Evolutionary conservation across 768 basidiomycete genomes (phyloP).

Genomic region (Amanita brunnescens): DNA sequence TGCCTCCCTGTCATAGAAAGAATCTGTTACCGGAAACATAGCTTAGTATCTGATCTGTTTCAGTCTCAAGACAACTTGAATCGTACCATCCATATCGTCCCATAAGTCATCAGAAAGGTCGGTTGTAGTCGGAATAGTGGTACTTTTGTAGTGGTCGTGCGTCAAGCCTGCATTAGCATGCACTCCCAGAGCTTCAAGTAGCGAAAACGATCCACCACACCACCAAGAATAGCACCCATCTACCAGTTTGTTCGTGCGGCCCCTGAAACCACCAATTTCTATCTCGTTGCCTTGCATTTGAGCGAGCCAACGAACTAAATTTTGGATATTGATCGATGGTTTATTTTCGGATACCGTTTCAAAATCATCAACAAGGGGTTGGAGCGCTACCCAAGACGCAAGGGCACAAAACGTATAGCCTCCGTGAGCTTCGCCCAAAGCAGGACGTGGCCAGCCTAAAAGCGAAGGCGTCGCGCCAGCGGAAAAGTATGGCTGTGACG

Average conservation of each 20-base stretch:
- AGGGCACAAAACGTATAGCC: slow-evolving; percentile 95
- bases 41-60: background rate
- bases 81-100: slow-evolving; percentile 65
- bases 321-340: slow-evolving; percentile 46
- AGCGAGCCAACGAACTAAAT: slow-evolving; percentile 71
- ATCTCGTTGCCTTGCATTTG: slow-evolving; percentile 77
- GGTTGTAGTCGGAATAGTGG: background rate
- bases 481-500: slow-evolving; percentile 62
- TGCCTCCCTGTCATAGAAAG: slow-evolving; percentile 54
- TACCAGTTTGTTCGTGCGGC: slow-evolving; percentile 95
- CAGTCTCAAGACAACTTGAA: background rate
- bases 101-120: slow-evolving; percentile 30
- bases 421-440: slow-evolving; percentile 94
- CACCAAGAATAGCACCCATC: slow-evolving; percentile 99
- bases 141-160: slow-evolving; percentile 7
- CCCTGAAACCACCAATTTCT: slow-evolving; percentile 89
- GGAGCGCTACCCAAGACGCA: slow-evolving; percentile 74
- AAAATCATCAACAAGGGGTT: slow-evolving; percentile 36
- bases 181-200: slow-evolving; percentile 57
- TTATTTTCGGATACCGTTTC: slow-evolving; percentile 9
- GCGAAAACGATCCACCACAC: slow-evolving; percentile 82
- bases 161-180: slow-evolving; percentile 25
- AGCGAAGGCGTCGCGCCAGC: slow-evolving; percentile 13
- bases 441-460: slow-evolving; percentile 47
- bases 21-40: slow-evolving; percentile 17